Conservation (phyloP, 257 asterid species). For the Verbena officinalis region DNA sequence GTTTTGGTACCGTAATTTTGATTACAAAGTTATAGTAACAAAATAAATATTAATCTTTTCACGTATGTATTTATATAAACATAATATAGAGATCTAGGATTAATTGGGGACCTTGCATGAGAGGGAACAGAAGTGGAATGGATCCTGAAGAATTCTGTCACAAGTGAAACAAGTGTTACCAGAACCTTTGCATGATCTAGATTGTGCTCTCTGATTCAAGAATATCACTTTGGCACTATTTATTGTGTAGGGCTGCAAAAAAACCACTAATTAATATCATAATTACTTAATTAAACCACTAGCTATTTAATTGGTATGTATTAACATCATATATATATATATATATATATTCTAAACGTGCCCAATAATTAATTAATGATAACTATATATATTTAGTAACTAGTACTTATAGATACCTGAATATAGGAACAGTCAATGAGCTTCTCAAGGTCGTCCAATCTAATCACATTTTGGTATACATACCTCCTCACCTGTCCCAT, state of each 20-base stretch:
- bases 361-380: too few species aligned
- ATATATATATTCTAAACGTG: too few species aligned
- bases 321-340: too few species aligned
- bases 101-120: slow-evolving; percentile 77
- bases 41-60: too few species aligned
- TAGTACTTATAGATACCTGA: slow-evolving; percentile 66
- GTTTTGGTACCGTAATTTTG: too few species aligned
- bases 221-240: slow-evolving; percentile 89
- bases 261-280: not conserved
- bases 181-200: slow-evolving; percentile 57
- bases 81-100: not conserved
- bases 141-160: slow-evolving; percentile 87
- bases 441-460: slow-evolving; percentile 87
- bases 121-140: slow-evolving; percentile 84
- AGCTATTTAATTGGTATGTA: too few species aligned
- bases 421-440: slow-evolving; percentile 74
- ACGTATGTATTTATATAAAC: too few species aligned
- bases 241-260: slow-evolving; percentile 83
- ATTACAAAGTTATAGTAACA: too few species aligned
- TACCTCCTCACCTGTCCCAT: slow-evolving; percentile 76
- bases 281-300: not conserved
- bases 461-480: slow-evolving; percentile 77
- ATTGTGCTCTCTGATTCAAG: slow-evolving; percentile 76
- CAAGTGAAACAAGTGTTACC: slow-evolving; percentile 76
- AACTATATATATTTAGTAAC: too few species aligned